A percentile compares a stretch with the other conserved stretches of the same genome.
Conservation (phyloP, 768 basidiomycete species). For the Calocybe cyanea region DNA sequence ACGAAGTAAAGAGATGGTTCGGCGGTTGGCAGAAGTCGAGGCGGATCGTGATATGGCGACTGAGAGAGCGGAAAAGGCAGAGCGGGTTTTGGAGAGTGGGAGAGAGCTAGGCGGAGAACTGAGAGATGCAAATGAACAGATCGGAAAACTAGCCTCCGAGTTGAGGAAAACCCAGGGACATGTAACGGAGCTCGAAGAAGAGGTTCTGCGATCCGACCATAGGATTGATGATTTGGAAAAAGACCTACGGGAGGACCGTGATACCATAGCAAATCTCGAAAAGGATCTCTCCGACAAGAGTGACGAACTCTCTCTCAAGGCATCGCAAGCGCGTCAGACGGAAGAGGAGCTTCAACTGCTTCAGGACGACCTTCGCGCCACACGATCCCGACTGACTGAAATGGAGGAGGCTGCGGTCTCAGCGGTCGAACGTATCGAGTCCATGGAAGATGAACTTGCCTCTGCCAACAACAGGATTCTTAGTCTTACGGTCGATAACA, state of each 20-base stretch:
- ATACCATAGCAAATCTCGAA: conserved; percentile 39
- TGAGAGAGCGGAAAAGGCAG: conserved; percentile 62
- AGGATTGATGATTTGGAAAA: conserved; percentile 54
- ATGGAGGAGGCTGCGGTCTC: conserved; percentile 57
- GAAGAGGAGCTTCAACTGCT: conserved; percentile 34
- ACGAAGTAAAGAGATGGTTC: conserved; percentile 43
- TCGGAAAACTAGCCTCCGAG: conserved; percentile 52
- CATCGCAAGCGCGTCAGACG: conserved; percentile 22
- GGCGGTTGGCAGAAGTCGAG: conserved; percentile 38
- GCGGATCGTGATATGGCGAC: conserved; percentile 52
- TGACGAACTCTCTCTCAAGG: conserved; percentile 34
- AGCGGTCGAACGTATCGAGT: conserved; percentile 49
- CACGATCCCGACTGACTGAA: conserved; percentile 51
- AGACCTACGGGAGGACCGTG: conserved; percentile 51
- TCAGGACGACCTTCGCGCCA: conserved; percentile 42
- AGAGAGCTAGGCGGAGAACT: conserved; percentile 68
- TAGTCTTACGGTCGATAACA: conserved; percentile 39
- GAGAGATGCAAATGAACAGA: conserved; percentile 59
- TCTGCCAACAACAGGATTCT: conserved; percentile 42
- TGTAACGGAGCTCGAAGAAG: conserved; percentile 60
- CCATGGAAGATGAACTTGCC: conserved; percentile 53
- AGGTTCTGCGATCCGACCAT: conserved; percentile 47
- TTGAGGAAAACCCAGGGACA: conserved; percentile 56
- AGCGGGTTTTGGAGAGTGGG: conserved; percentile 57
- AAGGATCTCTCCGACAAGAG: conserved; percentile 34